Evolutionary conservation across 257 asterid genomes (phyloP).

Genomic region (Schizonepeta tenuifolia): DNA sequence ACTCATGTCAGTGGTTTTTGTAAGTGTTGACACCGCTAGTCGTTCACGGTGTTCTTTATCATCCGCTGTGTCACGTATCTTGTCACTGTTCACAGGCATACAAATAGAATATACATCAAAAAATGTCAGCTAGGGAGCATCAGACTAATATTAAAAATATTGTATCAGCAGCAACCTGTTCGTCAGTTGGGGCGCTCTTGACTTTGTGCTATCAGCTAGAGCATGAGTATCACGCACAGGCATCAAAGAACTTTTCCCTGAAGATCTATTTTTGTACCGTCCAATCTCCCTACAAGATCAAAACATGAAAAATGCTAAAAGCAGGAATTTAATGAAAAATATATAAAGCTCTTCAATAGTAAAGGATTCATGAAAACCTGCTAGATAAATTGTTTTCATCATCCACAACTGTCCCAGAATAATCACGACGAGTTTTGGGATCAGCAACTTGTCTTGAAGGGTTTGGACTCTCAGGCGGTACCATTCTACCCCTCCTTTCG

Average conservation of each 20-base stretch:
- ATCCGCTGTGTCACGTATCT: conserved; percentile 43
- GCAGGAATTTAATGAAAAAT: conserved; percentile 22
- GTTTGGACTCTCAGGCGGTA: conserved; percentile 45
- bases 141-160: conserved; percentile 11
- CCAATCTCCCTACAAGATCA: conserved; percentile 50
- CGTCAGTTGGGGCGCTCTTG: conserved; percentile 43
- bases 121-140: conserved; percentile 21
- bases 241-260: conserved; percentile 39
- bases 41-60: conserved; percentile 44
- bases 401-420: conserved; percentile 48
- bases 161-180: conserved; percentile 49
- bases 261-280: conserved; percentile 42
- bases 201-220: conserved; percentile 43
- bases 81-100: conserved; percentile 48
- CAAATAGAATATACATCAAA: conserved; percentile 25
- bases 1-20: conserved; percentile 36
- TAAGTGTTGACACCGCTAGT: conserved; percentile 40
- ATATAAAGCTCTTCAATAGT: conserved; percentile 18
- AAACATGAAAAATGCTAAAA: conserved; percentile 27
- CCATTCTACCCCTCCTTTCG: conserved; percentile 44
- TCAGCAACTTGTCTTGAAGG: conserved; percentile 45
- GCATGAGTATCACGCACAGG: conserved; percentile 35
- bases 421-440: conserved; percentile 46
- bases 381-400: conserved; percentile 40
- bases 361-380: conserved; percentile 43